Evolutionary conservation across 768 basidiomycete genomes (phyloP).

Genomic region (Coprinopsis cinerea): DNA sequence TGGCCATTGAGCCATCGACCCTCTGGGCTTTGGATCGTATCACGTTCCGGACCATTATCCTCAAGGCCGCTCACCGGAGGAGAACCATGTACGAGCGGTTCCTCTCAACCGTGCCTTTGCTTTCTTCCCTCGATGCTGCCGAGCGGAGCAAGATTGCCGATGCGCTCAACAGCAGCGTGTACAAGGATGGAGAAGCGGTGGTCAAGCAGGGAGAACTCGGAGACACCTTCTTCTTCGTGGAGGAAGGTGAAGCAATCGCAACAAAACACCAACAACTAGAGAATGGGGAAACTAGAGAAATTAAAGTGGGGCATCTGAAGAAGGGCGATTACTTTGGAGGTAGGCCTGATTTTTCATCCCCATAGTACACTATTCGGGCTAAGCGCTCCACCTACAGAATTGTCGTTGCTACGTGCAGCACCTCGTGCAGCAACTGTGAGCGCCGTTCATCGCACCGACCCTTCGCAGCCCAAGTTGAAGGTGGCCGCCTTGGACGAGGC

Average conservation of each 20-base stretch:
- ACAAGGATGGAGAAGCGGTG: conserved; percentile 80
- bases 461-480: conserved; percentile 63
- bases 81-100: conserved; percentile 97
- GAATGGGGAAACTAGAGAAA: conserved; percentile 53
- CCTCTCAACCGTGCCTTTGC: conserved; percentile 82
- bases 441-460: conserved; percentile 50
- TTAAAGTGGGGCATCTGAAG: conserved; percentile 67
- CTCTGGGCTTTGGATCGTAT: conserved; percentile 96
- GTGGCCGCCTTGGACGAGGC: conserved; percentile 91
- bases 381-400: too few relatives aligned
- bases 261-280: conserved; percentile 65
- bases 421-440: conserved; percentile 97
- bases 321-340: conserved; percentile 99
- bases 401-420: conserved; percentile 81
- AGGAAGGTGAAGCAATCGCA: conserved; percentile 86
- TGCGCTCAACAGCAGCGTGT: conserved; percentile 79
- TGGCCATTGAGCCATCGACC: conserved; percentile 75
- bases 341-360: too few relatives aligned
- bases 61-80: conserved; percentile 86
- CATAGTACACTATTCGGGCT: too few relatives aligned
- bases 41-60: conserved; percentile 96
- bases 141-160: conserved; percentile 98
- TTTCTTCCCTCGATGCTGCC: conserved; percentile 78
- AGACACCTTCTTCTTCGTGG: conserved; percentile 96
- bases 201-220: conserved; percentile 93